Conservation (phyloP, 2,329 filamentous ascomycete species). For the Bimuria novae-zelandiae region DNA sequence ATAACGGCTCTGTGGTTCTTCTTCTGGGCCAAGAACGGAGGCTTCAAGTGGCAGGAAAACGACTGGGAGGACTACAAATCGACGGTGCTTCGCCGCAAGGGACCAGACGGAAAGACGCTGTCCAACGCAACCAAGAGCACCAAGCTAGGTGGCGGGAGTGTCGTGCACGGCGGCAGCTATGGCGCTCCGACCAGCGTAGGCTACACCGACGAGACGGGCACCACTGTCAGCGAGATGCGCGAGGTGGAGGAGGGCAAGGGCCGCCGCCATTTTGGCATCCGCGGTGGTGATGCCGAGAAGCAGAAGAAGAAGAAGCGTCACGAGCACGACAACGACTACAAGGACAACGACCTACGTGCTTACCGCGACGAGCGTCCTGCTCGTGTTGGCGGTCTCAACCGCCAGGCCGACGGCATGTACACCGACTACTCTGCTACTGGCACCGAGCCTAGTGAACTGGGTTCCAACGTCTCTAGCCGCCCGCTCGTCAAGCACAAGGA, state of each 20-base stretch:
- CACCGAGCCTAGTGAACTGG: slow-evolving; percentile 67
- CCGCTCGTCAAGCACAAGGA: slow-evolving; percentile 53
- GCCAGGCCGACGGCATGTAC: slow-evolving; percentile 73
- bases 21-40: slow-evolving; percentile 92
- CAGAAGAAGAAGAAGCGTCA: slow-evolving; percentile 47
- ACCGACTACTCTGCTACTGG: slow-evolving; percentile 75
- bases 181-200: slow-evolving; percentile 45
- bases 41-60: slow-evolving; percentile 81
- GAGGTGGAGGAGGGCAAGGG: slow-evolving; percentile 49
- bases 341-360: slow-evolving; percentile 68
- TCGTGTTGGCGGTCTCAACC: slow-evolving; percentile 86
- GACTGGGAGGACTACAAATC: slow-evolving; percentile 99
- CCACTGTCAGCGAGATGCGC: slow-evolving; percentile 49
- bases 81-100: slow-evolving; percentile 85
- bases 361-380: slow-evolving; percentile 89
- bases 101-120: slow-evolving; percentile 84
- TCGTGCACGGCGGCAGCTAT: slow-evolving; percentile 68
- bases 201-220: slow-evolving; percentile 53
- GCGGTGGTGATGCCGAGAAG: slow-evolving; percentile 50
- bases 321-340: slow-evolving; percentile 58
- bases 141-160: slow-evolving; percentile 81
- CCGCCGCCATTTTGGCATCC: slow-evolving; percentile 47
- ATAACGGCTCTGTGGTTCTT: slow-evolving; percentile 91
- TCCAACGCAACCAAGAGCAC: slow-evolving; percentile 82
- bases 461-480: slow-evolving; percentile 48